Base-by-base conservation (phyloP, 495 filamentous ascomycete species). In the Penicillium salamii region DNA sequence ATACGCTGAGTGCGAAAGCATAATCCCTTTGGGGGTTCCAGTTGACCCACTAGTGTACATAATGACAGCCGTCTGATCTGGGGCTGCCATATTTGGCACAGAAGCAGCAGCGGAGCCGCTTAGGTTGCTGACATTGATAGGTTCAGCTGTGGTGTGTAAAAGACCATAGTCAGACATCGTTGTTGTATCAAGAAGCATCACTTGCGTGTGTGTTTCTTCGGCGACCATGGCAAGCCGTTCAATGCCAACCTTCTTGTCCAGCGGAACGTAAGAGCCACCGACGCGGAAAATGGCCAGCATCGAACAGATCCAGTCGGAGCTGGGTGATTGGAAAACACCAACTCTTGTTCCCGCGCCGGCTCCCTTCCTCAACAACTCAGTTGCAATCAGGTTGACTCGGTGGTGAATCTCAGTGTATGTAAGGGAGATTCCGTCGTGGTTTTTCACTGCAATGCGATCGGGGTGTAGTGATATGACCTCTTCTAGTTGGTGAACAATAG, bases 201-300 rank as follows among this genome's bases (percentile, higher is more conserved):
- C 54, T 8, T 14, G 29, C 7, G 61, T 42, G 8, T 58, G 29
- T 13, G 55, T 59, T 29, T 65, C 62, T 5, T 49, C 14, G 5
- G 57, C 58, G 13, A 76, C 56, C 9, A 53, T 39, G 1, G 57
- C 53, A 1, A 75, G 61, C 2, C 74, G 64, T 1, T 53, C 32
- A 6, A 65, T 43, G 7, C 68, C 58, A 5, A 62, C 68, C n/a
- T 66, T 57, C 3, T 66, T 59, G 35, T 84, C 80, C 4, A 86
- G 47, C 0, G 82, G 81, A 2, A 83, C 56, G 45, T 83, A 84
- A 2, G 70, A 50, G 3, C 55, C 72, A 0, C 79, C 81, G 24
- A 78, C 17, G 0, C 70, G 62, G 51, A 76, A 40, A 34, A 84
- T 75, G 7, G 78, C 81, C 0, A 84, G 68, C 20, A 84, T 47